These are phyloP conservation scores for Rhodotorula sphaerocarpa DNA, from an alignment of 768 basidiomycete genomes.

Conservation along the genomic window DNA sequence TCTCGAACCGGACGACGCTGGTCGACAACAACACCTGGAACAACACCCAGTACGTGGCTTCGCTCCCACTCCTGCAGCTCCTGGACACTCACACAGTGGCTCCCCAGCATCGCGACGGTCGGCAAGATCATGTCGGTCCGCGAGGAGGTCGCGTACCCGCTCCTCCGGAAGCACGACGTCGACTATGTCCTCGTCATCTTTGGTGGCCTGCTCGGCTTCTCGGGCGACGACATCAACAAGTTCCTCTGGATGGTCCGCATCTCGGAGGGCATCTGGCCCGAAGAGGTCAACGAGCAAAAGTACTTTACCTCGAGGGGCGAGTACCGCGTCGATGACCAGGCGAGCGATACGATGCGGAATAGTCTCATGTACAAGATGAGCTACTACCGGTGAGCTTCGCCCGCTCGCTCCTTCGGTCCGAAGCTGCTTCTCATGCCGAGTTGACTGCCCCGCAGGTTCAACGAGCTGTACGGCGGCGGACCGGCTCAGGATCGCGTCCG, in stretches of 20 bases:
- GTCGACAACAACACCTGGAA: slow-evolving; percentile 99
- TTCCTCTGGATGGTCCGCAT: slow-evolving; percentile 59
- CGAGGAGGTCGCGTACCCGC: slow-evolving; percentile 94
- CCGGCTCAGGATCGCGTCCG: slow-evolving; percentile 77
- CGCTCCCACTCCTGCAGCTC: neutral
- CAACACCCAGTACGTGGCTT: slow-evolving; percentile 62
- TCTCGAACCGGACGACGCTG: slow-evolving; percentile 90
- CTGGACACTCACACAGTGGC: neutral
- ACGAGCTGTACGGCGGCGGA: slow-evolving; percentile 71
- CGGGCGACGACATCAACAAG: slow-evolving; percentile 99
- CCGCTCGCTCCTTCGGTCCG: slow-evolving; percentile 20
- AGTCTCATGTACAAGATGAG: slow-evolving; percentile 99
- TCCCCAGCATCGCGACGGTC: slow-evolving; percentile 72
- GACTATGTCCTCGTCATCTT: slow-evolving; percentile 97
- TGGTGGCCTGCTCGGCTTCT: slow-evolving; percentile 90
- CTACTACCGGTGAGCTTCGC: slow-evolving; percentile 88
- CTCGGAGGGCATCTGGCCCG: slow-evolving; percentile 51
- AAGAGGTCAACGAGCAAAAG: slow-evolving; percentile 88
- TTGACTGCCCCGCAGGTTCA: slow-evolving; percentile 54
- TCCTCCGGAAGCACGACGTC: slow-evolving; percentile 92
- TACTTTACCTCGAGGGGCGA: slow-evolving; percentile 90
- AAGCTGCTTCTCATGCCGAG: slow-evolving; percentile 29
- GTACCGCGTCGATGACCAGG: slow-evolving; percentile 80
- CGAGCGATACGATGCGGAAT: slow-evolving; percentile 80
- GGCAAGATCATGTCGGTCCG: slow-evolving; percentile 94